Evolutionary conservation across 2,329 filamentous ascomycete genomes (phyloP).

Genomic region (Grosmannia huntii): DNA sequence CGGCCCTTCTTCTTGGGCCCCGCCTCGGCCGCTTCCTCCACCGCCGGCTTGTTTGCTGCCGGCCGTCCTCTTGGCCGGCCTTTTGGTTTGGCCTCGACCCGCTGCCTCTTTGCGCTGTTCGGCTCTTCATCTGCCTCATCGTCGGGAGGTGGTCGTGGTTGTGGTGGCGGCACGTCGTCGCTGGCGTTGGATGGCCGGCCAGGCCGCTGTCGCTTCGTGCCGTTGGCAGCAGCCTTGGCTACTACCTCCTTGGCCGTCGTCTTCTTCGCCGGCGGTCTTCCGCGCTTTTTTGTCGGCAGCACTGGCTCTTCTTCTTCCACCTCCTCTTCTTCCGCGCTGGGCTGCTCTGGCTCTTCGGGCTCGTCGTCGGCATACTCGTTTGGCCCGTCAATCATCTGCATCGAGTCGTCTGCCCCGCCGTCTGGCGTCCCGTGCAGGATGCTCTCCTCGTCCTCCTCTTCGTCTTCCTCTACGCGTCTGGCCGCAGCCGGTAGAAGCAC

Average conservation of each 20-base stretch:
- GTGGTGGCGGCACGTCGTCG: slow-evolving; percentile 13
- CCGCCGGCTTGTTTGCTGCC: not conserved
- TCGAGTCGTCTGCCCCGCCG: slow-evolving; percentile 25
- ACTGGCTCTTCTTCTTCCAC: not conserved
- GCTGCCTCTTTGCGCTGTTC: slow-evolving; percentile 8
- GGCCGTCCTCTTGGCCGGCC: not conserved
- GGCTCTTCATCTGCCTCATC: slow-evolving; percentile 14
- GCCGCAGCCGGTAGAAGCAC: slow-evolving; percentile 2
- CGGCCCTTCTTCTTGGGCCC: slow-evolving; percentile 16
- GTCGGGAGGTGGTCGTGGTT: not conserved
- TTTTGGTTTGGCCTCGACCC: not conserved
- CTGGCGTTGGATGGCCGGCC: not conserved
- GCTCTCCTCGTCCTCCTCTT: slow-evolving; percentile 18
- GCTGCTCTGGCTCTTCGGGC: slow-evolving; percentile 13
- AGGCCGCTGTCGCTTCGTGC: slow-evolving; percentile 5
- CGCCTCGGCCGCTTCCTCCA: slow-evolving; percentile 4
- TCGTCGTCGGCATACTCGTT: slow-evolving; percentile 18
- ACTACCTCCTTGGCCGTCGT: not conserved
- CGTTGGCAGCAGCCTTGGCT: not conserved
- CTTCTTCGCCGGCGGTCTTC: slow-evolving; percentile 1
- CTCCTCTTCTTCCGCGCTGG: slow-evolving; percentile 6
- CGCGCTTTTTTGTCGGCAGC: not conserved
- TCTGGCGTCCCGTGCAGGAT: slow-evolving; percentile 15
- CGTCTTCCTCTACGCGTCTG: slow-evolving; percentile 12
- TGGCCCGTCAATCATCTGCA: slow-evolving; percentile 24